Base-by-base conservation (phyloP, 306 rosid species). In the Gleditsia sinensis region DNA sequence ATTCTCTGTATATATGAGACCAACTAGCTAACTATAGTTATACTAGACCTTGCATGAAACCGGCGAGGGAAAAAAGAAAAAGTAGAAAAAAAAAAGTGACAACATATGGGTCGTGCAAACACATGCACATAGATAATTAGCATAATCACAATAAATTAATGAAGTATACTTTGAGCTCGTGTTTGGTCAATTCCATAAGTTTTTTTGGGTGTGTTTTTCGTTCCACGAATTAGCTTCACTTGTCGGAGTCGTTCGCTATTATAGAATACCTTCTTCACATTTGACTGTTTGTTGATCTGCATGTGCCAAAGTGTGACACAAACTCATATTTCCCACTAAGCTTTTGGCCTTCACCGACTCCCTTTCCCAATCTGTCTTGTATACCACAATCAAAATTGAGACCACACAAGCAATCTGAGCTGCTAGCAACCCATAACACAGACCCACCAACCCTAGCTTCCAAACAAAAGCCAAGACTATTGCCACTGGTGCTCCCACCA, bases 401-500 rank as follows among this genome's bases (percentile, higher is more conserved):
- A 85, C 68, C 11, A 85, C 88, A 72, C 91, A 89, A 6, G 87
- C 87, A 24, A 87, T 69, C 34, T 89, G 94, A 17, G 94, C 92
- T 19, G 88, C 90, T 20, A 89, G 39, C 27, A 89, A 71, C 33
- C 94, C 94, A 69, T 89, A 89, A 36, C 94, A 89, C 1, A 89
- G 79, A 12, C 94, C 91, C 88, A 85, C 87, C 64, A 89, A 77
- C 70, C 88, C 92, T 57, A 81, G 50, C 48, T 70, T 42, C 80
- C 82, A 83, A 58, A 81, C 69, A 75, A 89, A 87, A 3, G 72
- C 94, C 83, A 84, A 74, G 16, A 85, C 63, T 17, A 89, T 43
- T 0, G 81, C 91, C 70, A 89, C 67, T 2, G 91, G 94, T 10
- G 91, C 94, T 11, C 94, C 94, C 78, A 87, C 94, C 75, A 89